A percentile compares a stretch with the other conserved stretches of the same genome.
phyloP scores from a whole-genome alignment of 2,329 filamentous ascomycete species.

The Cladosporium colombiae region DNA sequence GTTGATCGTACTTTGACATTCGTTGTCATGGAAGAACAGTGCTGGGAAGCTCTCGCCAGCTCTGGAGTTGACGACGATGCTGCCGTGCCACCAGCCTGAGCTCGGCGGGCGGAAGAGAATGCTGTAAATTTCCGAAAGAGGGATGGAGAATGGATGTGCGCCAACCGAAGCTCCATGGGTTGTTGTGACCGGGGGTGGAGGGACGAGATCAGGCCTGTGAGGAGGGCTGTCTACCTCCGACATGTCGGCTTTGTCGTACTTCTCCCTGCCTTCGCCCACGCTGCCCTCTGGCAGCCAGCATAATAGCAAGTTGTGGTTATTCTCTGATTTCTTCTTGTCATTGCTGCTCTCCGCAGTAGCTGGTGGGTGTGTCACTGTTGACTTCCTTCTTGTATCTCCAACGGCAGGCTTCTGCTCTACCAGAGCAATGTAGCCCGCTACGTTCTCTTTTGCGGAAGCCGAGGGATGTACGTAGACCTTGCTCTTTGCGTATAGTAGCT shows the following conservation, averaged over 20 bases:
- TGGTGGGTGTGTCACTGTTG: conserved; percentile 22
- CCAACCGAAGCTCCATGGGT: conserved; percentile 70
- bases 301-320: conserved; percentile 74
- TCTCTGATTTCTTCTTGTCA: conserved; percentile 36
- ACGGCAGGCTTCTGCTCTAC: conserved; percentile 76
- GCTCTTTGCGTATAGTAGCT: conserved; percentile 93
- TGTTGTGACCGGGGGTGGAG: conserved; percentile 83
- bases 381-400: conserved; percentile 18
- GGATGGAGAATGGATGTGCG: conserved; percentile 87
- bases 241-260: conserved; percentile 94
- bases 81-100: conserved; percentile 98
- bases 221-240: conserved; percentile 78
- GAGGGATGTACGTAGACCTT: conserved; percentile 98
- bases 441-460: conserved; percentile 91
- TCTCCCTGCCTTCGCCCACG: conserved; percentile 74
- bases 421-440: conserved; percentile 87
- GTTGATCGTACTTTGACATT: conserved; percentile 92
- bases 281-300: conserved; percentile 92
- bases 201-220: conserved; percentile 84
- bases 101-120: conserved; percentile 88
- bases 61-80: conserved; percentile 86
- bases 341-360: conserved; percentile 33
- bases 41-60: conserved; percentile 92
- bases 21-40: conserved; percentile 95
- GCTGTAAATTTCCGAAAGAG: conserved; percentile 86